Conservation (phyloP, 345 rosid genomes). For the Aquilaria malaccensis region DNA sequence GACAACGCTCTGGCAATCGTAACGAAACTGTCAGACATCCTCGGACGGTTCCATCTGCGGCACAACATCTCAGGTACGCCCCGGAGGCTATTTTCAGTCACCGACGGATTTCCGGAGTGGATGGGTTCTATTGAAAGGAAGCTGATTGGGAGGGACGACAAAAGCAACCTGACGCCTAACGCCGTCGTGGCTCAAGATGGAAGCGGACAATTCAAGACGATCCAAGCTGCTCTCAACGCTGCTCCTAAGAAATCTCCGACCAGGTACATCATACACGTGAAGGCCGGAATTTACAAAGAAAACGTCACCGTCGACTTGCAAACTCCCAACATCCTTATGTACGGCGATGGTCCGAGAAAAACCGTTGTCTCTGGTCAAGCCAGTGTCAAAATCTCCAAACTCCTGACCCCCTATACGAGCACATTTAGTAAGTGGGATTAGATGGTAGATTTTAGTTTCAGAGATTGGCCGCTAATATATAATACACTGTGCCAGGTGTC, state of each 20-base stretch:
- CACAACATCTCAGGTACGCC: too few species aligned
- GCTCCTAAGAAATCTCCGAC: constrained; percentile 25
- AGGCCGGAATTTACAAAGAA: constrained; percentile 58
- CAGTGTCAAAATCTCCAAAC: constrained; percentile 15
- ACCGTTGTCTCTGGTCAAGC: constrained; percentile 45
- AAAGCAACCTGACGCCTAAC: constrained; percentile 19
- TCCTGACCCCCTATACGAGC: constrained; percentile 37
- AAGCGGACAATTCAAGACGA: constrained; percentile 35
- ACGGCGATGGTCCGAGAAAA: constrained; percentile 30
- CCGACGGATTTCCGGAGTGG: constrained; percentile 49
- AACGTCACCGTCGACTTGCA: constrained; percentile 32
- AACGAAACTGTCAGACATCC: constrained; percentile 21
- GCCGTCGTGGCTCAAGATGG: constrained; percentile 48
- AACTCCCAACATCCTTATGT: constrained; percentile 48
- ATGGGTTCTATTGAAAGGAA: constrained; percentile 27
- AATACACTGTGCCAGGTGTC: constrained; percentile 29
- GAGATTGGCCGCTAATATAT: too few species aligned
- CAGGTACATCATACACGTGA: constrained; percentile 50
- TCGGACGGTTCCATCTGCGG: too few species aligned
- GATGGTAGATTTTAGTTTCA: not conserved
- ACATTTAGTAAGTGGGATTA: constrained; percentile 19
- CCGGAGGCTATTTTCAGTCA: too few species aligned
- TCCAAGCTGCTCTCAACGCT: constrained; percentile 24
- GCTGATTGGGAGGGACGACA: constrained; percentile 19
- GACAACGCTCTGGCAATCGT: constrained; percentile 52